Evolutionary conservation across 208 protist genomes (phyloP), one percentile per base, ranked within the genome.

Genomic region (Strigomonas galati): DNA sequence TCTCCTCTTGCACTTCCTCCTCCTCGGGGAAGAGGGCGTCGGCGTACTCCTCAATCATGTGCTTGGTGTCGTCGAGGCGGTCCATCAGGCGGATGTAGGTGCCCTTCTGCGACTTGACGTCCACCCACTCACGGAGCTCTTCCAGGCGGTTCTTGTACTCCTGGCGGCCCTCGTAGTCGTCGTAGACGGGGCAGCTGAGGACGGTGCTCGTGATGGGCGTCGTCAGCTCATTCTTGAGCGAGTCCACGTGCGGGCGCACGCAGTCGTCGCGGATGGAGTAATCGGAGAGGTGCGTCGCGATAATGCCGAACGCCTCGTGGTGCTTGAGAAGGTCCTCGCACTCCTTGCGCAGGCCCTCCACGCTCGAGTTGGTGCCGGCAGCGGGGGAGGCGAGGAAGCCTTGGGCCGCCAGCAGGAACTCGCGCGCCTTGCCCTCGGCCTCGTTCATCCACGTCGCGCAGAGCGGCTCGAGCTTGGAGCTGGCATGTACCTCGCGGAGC

Each of bases 51-150:
- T 81, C 65, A 24, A 89, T 81, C 73, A 84, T 72, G 15, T 27
- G 37, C 67, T 76, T 82, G 6, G 77, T 89, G 30, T 71, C 62
- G 43, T 91, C 78, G 24, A 90, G 66, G 7, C 83, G 80, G 61
- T 79, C 71, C 56, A 92, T 66, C 57, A 94, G 69, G 27, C 84
- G 78, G 35, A 76, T 37, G 69, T 89, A 94, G 6, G 85, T 81
- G 24, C 67, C 72, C 62, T 86, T 85, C 72, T 89, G 79, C 52
- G 81, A 83, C 59, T 91, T 80, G 15, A 87, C 78, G 40, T 92
- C 89, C n/a, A 94, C 71, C 84, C 85, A 94, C 59, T 92, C 89
- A 35, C 74, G 71, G 54, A 94, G 70, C 71, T 94, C 89, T 30
- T 85, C 75, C 62, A 94, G 54, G 15, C 83, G 76, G 40, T 86